Percentiles rank a stretch among this genome's conserved stretches.
These are phyloP conservation scores for Nemania sp. DNA, from an alignment of 2,329 filamentous ascomycete species.

Conservation along the genomic window DNA sequence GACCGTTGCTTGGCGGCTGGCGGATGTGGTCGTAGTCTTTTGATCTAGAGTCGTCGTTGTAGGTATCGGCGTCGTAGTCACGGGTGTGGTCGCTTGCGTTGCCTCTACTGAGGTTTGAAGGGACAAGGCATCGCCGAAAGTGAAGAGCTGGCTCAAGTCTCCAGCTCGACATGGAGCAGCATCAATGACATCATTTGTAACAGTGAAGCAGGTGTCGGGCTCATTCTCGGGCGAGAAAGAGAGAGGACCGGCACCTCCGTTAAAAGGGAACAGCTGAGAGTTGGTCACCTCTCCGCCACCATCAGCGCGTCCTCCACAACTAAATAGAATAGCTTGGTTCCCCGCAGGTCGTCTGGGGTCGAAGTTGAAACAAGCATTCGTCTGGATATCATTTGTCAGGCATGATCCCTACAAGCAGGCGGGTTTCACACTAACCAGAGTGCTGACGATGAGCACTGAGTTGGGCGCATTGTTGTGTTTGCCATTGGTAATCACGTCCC, in stretches of 20 bases:
- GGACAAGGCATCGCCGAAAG: slow-evolving; percentile 29
- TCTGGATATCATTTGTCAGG: slow-evolving; percentile 40
- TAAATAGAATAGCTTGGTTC: slow-evolving; percentile 60
- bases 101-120: slow-evolving; percentile 2
- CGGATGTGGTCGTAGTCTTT: slow-evolving; percentile 1
- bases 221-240: slow-evolving; percentile 52
- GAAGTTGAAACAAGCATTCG: slow-evolving; percentile 63
- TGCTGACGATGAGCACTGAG: slow-evolving; percentile 58
- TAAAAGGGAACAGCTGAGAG: slow-evolving; percentile 57
- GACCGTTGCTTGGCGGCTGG: background rate
- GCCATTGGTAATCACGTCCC: slow-evolving; percentile 52
- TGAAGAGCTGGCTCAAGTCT: slow-evolving; percentile 51
- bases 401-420: background rate
- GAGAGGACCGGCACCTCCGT: slow-evolving; percentile 48
- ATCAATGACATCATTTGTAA: slow-evolving; percentile 49
- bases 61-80: background rate
- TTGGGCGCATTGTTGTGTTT: slow-evolving; percentile 54
- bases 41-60: slow-evolving; percentile 7
- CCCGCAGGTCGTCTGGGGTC: slow-evolving; percentile 56
- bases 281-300: slow-evolving; percentile 55
- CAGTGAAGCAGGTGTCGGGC: slow-evolving; percentile 52
- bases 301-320: slow-evolving; percentile 62
- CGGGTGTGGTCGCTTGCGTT: background rate
- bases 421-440: slow-evolving; percentile 44
- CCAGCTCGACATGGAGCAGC: slow-evolving; percentile 48